Evolutionary conservation across 306 rosid species (phyloP), one percentile per base, ranked within the genome.

Genomic region (Alnus glutinosa): DNA sequence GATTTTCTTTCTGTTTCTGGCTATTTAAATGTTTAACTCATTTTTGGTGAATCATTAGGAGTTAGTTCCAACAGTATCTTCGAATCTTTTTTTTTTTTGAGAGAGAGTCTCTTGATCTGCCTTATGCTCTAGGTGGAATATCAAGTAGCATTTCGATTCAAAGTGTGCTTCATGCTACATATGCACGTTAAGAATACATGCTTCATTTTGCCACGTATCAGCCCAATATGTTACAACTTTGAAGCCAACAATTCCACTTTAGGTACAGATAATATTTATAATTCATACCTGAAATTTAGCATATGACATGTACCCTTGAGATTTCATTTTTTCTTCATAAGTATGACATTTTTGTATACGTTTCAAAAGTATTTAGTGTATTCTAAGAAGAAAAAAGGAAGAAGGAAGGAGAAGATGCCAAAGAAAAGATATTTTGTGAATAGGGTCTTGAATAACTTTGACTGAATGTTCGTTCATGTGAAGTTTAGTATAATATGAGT

Each of bases 91-190:
- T 1, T 67, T 67, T 13, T 18, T 5, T 34, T 6, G 67, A 50
- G 32, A 16, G 28, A 18, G 28, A 8, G 5, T 32, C 59, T 46
- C 42, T 67, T 70, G 69, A 51, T 50, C 80, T 44, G 44, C 46
- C 57, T 44, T 13, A 69, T 72, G 9, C 75, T 77, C n/a, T 28
- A 49, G 50, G 42, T 72, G 71, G 76, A 76, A 49, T 76, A 55
- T 11, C 3, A 69, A 37, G 71, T 76, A 34, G 28, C 73, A 82
- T 63, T 75, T 32, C 46, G 73, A 74, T 62, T 58, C 18, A 34
- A 76, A 62, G 73, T 55, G 46, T 54, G 48, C 78, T 88, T 39
- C 32, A 67, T 37, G 72, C 32, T 67, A 8, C 49, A 8, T 16
- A n/a, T 36, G 70, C 70, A 64, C 5, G 23, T 37, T 34, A 55